A percentile compares a stretch with the other conserved stretches of the same genome.
These are phyloP conservation scores for Paramyrothecium roridum DNA, from an alignment of 2,329 filamentous ascomycete genomes.

Conservation along the genomic window DNA sequence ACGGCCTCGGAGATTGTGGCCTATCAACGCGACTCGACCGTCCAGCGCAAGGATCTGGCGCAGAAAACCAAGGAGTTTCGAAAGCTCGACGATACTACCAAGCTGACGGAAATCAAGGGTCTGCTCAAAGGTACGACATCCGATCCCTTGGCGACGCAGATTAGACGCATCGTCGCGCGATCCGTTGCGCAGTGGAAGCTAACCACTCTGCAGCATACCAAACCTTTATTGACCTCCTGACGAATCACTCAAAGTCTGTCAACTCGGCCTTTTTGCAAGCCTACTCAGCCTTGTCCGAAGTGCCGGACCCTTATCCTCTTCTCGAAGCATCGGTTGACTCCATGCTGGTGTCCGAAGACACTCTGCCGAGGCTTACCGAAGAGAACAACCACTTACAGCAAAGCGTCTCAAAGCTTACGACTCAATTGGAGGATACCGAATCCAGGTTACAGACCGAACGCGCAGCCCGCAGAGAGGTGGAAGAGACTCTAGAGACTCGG, in stretches of 20 bases:
- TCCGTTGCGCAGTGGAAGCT: not conserved
- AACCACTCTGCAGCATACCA: conserved; percentile 71
- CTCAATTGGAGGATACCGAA: conserved; percentile 81
- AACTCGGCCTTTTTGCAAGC: conserved; percentile 90
- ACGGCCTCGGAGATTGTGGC: conserved; percentile 93
- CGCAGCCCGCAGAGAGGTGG: conserved; percentile 67
- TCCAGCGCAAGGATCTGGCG: conserved; percentile 95
- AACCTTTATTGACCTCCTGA: conserved; percentile 92
- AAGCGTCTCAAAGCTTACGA: conserved; percentile 70
- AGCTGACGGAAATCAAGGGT: conserved; percentile 83
- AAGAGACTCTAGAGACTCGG: conserved; percentile 72
- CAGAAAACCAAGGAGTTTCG: conserved; percentile 98
- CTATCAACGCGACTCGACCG: conserved; percentile 91
- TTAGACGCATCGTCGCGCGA: too few relatives aligned
- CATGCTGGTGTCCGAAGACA: conserved; percentile 87
- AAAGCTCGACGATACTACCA: conserved; percentile 85
- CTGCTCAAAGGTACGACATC: conserved; percentile 71
- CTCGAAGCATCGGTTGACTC: conserved; percentile 96
- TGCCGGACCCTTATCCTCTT: conserved; percentile 91
- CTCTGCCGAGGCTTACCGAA: conserved; percentile 79
- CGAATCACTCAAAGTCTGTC: conserved; percentile 91
- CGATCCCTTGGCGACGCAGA: too few relatives aligned
- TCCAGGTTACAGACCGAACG: conserved; percentile 76
- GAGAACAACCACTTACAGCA: conserved; percentile 88
- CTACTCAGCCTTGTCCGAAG: conserved; percentile 91